These are phyloP conservation scores for Annulohypoxylon bovei DNA, from an alignment of 495 filamentous ascomycete species.

Conservation along the genomic window DNA sequence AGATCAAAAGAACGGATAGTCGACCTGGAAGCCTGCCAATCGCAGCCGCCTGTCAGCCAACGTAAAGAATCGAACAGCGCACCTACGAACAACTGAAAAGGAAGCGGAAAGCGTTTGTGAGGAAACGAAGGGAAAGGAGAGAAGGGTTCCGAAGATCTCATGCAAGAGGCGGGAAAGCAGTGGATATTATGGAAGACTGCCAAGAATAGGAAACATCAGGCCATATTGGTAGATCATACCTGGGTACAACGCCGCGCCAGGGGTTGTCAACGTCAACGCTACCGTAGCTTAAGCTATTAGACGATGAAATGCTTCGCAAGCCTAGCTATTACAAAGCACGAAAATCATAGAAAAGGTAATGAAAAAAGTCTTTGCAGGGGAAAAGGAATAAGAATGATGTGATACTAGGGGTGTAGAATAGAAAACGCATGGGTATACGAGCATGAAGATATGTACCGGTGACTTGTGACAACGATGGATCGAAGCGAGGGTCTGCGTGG, in stretches of 20 bases:
- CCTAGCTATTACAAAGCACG: neutral
- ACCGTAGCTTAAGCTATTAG: constrained; percentile 35
- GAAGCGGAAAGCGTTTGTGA: constrained; percentile 38
- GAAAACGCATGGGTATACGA: constrained; percentile 19
- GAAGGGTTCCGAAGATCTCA: constrained; percentile 49
- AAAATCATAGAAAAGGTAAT: constrained; percentile 11
- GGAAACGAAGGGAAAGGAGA: constrained; percentile 41
- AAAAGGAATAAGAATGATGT: constrained; percentile 35
- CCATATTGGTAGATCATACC: constrained; percentile 62
- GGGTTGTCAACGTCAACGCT: constrained; percentile 44
- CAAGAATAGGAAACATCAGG: constrained; percentile 55
- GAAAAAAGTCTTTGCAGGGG: constrained; percentile 22
- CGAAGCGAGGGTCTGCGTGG: constrained; percentile 7
- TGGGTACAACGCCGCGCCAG: constrained; percentile 60
- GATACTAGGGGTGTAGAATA: constrained; percentile 25
- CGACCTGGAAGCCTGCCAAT: constrained; percentile 53
- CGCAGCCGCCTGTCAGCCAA: constrained; percentile 57
- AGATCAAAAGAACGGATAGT: constrained; percentile 51
- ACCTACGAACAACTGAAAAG: constrained; percentile 46
- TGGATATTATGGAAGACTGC: constrained; percentile 56
- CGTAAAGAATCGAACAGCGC: constrained; percentile 52
- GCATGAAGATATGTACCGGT: constrained; percentile 19
- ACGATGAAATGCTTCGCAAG: constrained; percentile 36
- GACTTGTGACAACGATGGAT: constrained; percentile 14
- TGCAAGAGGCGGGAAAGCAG: constrained; percentile 56